Conservation (phyloP, 768 basidiomycete species). For the Chalciporus piperatus region DNA sequence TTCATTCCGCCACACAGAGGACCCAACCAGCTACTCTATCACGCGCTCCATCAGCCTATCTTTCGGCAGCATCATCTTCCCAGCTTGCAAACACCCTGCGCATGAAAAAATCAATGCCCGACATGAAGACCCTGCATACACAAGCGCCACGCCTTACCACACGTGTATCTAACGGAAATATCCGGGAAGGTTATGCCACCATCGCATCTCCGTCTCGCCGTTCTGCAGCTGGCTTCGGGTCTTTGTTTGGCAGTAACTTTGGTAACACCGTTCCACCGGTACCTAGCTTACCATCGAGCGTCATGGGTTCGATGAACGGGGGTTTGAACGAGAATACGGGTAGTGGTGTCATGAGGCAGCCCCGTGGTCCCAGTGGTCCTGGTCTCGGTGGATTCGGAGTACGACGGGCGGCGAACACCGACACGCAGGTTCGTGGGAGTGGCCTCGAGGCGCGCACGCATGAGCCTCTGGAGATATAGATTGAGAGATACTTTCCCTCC, state of each 20-base stretch:
- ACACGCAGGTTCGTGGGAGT: slow-evolving; percentile 49
- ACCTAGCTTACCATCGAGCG: slow-evolving; percentile 66
- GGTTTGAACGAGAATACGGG: slow-evolving; percentile 35
- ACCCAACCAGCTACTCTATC: slow-evolving; percentile 62
- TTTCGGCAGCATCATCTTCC: slow-evolving; percentile 51
- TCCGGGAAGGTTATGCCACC: slow-evolving; percentile 82
- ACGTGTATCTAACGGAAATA: slow-evolving; percentile 85
- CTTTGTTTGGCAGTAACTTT: slow-evolving; percentile 58
- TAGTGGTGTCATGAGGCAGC: slow-evolving; percentile 73
- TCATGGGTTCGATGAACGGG: slow-evolving; percentile 45
- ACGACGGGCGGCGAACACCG: slow-evolving; percentile 41
- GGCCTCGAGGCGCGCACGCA: slow-evolving; percentile 83
- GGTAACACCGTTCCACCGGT: slow-evolving; percentile 64
- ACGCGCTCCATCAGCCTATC: slow-evolving; percentile 79
- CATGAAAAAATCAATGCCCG: slow-evolving; percentile 98
- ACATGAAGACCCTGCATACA: slow-evolving; percentile 84
- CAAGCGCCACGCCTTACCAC: slow-evolving; percentile 76
- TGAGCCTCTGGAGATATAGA: slow-evolving; percentile 81
- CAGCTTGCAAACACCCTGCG: slow-evolving; percentile 58
- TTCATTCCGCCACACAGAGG: slow-evolving; percentile 29
- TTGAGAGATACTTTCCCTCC: slow-evolving; percentile 2
- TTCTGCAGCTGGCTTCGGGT: slow-evolving; percentile 64
- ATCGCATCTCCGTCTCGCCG: slow-evolving; percentile 82
- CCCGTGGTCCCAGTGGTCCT: slow-evolving; percentile 84
- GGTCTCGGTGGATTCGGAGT: slow-evolving; percentile 71